Percentiles rank a stretch among this genome's conserved stretches.
These are phyloP conservation scores for Teratosphaeria viscida DNA, from an alignment of 2,329 filamentous ascomycete genomes.

Conservation along the genomic window DNA sequence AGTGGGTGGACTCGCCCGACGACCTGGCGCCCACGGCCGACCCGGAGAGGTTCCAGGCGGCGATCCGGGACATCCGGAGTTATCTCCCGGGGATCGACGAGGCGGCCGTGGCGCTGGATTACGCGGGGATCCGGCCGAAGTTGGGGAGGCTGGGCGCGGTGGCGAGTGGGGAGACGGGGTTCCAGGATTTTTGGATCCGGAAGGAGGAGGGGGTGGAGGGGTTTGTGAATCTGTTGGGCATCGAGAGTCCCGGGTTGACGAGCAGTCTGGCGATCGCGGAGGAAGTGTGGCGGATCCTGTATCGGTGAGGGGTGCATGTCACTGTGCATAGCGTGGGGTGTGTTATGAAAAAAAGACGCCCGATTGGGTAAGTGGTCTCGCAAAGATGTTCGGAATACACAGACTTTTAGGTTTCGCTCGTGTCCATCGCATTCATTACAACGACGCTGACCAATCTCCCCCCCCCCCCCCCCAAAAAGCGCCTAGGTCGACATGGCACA, in stretches of 20 bases:
- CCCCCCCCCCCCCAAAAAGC: no score
- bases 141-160: constrained; percentile 53
- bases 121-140: constrained; percentile 88
- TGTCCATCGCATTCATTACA: no score
- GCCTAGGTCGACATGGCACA: no score
- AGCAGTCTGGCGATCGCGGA: constrained; percentile 78
- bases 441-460: no score
- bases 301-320: constrained; percentile 19
- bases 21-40: constrained; percentile 56
- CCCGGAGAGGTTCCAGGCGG: constrained; percentile 50
- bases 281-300: constrained; percentile 52
- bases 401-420: no score
- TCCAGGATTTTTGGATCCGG: constrained; percentile 74
- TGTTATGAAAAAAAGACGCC: no score
- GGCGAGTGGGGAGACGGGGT: constrained; percentile 48
- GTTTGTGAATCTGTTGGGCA: constrained; percentile 83
- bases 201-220: constrained; percentile 68
- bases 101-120: constrained; percentile 62
- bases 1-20: constrained; percentile 68
- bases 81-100: constrained; percentile 70
- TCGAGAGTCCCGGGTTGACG: constrained; percentile 87
- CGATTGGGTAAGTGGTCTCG: no score
- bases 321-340: background rate
- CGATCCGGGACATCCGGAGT: constrained; percentile 61
- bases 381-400: no score